phyloP scores from a whole-genome alignment of 2,329 filamentous ascomycete genomes.

The Colletotrichum sublineola region DNA sequence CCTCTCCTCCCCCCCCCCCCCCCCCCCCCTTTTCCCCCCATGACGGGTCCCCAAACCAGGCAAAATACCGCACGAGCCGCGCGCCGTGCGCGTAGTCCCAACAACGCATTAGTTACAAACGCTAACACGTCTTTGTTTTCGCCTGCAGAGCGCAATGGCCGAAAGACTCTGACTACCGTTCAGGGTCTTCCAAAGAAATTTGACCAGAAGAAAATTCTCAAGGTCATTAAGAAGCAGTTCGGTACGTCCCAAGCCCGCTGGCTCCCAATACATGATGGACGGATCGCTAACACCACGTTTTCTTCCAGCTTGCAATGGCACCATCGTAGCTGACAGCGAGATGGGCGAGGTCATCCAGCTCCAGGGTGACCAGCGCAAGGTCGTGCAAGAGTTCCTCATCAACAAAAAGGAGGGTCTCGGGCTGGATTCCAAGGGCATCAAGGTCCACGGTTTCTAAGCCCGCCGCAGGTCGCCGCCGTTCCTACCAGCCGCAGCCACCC shows the following conservation, averaged over 20 bases:
- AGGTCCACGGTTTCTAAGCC: slow-evolving; percentile 73
- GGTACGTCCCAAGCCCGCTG: slow-evolving; percentile 64
- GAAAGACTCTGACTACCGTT: slow-evolving; percentile 99
- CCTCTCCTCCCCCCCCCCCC: neutral
- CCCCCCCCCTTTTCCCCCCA: slow-evolving; percentile 5
- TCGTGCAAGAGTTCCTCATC: slow-evolving; percentile 96
- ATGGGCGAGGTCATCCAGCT: slow-evolving; percentile 99
- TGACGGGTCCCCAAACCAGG: neutral
- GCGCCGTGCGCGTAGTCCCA: slow-evolving; percentile 12
- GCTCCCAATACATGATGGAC: too few species aligned
- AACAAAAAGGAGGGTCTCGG: slow-evolving; percentile 96
- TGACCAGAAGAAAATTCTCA: slow-evolving; percentile 99
- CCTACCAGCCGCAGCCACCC: slow-evolving; percentile 43
- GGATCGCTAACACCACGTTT: slow-evolving; percentile 44
- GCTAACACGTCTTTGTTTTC: slow-evolving; percentile 55
- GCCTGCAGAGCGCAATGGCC: slow-evolving; percentile 97
- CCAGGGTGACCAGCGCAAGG: slow-evolving; percentile 98
- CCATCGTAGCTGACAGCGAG: slow-evolving; percentile 93
- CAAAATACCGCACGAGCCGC: slow-evolving; percentile 36
- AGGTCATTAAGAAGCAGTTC: slow-evolving; percentile 99
- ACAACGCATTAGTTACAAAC: neutral
- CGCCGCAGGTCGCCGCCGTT: slow-evolving; percentile 55
- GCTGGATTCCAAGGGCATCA: slow-evolving; percentile 96
- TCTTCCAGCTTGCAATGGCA: slow-evolving; percentile 94
- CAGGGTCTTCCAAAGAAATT: slow-evolving; percentile 99